A percentile compares a stretch with the other conserved stretches of the same genome.
phyloP scores from a whole-genome alignment of 352 stramenopile species.

The Peronospora farinosa region DNA sequence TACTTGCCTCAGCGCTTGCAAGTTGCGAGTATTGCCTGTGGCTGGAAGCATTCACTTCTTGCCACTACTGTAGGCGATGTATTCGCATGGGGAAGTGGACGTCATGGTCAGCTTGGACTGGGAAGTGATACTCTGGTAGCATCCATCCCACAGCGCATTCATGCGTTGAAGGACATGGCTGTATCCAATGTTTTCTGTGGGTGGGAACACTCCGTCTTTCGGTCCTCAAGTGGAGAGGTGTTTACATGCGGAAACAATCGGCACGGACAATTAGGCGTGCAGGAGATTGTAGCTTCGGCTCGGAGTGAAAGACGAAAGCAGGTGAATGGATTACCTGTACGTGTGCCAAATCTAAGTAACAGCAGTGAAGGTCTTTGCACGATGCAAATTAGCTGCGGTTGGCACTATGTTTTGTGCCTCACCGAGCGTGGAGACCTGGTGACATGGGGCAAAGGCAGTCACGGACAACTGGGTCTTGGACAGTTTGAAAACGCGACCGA shows the following conservation, averaged over 20 bases:
- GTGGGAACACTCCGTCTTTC: conserved; percentile 77
- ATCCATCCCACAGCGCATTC: conserved; percentile 26
- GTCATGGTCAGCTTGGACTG: conserved; percentile 65
- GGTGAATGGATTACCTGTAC: conserved; percentile 22
- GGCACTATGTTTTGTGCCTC: conserved; percentile 71
- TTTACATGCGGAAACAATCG: conserved; percentile 70
- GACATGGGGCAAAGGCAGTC: conserved; percentile 70
- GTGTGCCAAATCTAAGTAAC: conserved; percentile 16
- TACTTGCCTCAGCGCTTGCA: conserved; percentile 21
- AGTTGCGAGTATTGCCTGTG: conserved; percentile 60
- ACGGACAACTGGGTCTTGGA: conserved; percentile 56
- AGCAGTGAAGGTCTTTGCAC: conserved; percentile 16
- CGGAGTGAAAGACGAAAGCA: conserved; percentile 15
- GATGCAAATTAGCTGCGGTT: conserved; percentile 51
- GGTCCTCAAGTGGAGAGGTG: conserved; percentile 27
- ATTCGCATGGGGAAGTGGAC: conserved; percentile 65
- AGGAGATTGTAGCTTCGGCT: neutral
- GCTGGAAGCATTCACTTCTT: conserved; percentile 80
- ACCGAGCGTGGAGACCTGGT: conserved; percentile 27
- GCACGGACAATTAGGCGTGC: conserved; percentile 60
- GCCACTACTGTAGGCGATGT: conserved; percentile 37
- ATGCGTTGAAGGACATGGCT: conserved; percentile 10
- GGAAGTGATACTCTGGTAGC: conserved; percentile 25
- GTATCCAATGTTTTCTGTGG: conserved; percentile 54
- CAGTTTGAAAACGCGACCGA: conserved; percentile 17